Base-by-base conservation (phyloP, 2,329 filamentous ascomycete species). In the Aspergillus udagawae region DNA sequence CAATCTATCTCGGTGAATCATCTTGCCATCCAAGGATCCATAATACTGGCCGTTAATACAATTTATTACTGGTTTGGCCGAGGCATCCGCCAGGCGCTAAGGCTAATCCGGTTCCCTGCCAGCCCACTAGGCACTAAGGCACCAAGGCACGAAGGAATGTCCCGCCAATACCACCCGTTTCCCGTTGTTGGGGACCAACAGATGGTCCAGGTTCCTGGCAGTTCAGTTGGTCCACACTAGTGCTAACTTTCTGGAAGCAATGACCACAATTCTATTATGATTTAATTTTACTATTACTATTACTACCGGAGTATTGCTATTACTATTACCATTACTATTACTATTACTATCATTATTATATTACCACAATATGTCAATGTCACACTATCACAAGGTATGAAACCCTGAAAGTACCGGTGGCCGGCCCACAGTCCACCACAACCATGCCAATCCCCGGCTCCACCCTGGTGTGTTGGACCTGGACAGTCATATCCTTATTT, bases 401-500 rank as follows among this genome's bases (percentile, higher is more conserved):
- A 17, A 17, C 9, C 14, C 32, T 17, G 7, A 53, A 49, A 41
- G 23, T 21, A 42, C 8, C 5, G 42, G 45, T 29, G 44, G 44
- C 21, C 44, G 21, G 21, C 8, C 21, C 44, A 51, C 54, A 12
- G 8, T 28, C 28, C 28, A 28, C 54, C 25, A 55, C 54, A 9
- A 53, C 41, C 7, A 35, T 48, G 32, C 38, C 41, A 52, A 49
- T 56, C 44, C 54, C 44, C 29, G 49, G 29, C 44, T 56, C 50
- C 54, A 56, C 54, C 7, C 50, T 50, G 50, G 50, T 53, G 45
- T 49, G 45, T 42, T 49, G 44, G 44, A 49, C 23, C 25, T 49
- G 29, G 54, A 49, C 53, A 29, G 53, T 45, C 49, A 53, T 50
- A 45, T 25, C 42, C n/a, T 27, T 45, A 21, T 35, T 51, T 42